Evolutionary conservation across 2,329 filamentous ascomycete genomes (phyloP).

Genomic region (Cercospora nicotianae): DNA sequence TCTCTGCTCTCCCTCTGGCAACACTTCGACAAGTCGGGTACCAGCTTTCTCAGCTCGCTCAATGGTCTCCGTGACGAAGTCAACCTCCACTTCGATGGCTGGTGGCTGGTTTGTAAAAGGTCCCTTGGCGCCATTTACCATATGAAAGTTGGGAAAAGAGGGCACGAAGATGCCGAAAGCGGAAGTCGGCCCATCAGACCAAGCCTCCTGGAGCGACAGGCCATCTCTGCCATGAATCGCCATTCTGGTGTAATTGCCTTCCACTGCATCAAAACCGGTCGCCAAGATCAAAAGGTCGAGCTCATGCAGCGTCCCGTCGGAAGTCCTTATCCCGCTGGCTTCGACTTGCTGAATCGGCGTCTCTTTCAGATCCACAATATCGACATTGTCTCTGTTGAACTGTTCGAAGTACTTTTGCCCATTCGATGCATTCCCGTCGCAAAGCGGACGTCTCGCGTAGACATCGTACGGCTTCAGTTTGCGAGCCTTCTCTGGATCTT

Average conservation of each 20-base stretch:
- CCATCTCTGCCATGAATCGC: constrained; percentile 36
- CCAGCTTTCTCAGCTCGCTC: constrained; percentile 24
- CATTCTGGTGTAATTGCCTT: constrained; percentile 38
- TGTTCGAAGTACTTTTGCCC: constrained; percentile 52
- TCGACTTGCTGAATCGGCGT: constrained; percentile 50
- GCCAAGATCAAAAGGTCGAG: constrained; percentile 49
- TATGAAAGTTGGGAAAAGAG: constrained; percentile 44
- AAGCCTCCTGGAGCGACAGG: constrained; percentile 36
- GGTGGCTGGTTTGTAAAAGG: constrained; percentile 44
- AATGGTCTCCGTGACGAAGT: constrained; percentile 32
- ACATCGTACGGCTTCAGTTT: constrained; percentile 54
- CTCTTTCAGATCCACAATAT: constrained; percentile 46
- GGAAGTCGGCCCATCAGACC: constrained; percentile 37
- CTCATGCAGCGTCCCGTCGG: constrained; percentile 42
- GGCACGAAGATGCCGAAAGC: constrained; percentile 43
- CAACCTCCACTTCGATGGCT: constrained; percentile 39
- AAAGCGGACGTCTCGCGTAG: constrained; percentile 46
- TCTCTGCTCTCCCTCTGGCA: constrained; percentile 32
- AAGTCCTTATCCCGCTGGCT: constrained; percentile 52
- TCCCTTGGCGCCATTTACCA: constrained; percentile 43
- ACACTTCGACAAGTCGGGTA: constrained; percentile 32
- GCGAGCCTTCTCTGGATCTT: constrained; percentile 52
- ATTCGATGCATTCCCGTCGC: constrained; percentile 40
- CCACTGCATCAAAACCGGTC: constrained; percentile 47
- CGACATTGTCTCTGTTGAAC: constrained; percentile 46